phyloP scores from a whole-genome alignment of 192 early-diverging fungal genomes.

The Coemansia furcata region DNA sequence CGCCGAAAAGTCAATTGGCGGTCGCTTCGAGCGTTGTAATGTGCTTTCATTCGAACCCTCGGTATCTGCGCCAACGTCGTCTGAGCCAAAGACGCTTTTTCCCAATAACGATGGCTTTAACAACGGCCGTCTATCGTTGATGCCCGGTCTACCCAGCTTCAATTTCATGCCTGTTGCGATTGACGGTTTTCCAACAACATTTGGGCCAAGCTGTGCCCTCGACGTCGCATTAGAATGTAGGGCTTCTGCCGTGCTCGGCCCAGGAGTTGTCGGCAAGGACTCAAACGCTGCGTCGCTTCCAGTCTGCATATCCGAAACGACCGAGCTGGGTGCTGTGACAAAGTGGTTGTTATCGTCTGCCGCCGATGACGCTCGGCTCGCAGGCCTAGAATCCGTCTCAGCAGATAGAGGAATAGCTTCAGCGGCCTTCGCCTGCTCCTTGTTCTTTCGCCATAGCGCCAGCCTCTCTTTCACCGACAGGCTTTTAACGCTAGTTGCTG shows the following conservation, averaged over 20 bases:
- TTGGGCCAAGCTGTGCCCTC: background rate
- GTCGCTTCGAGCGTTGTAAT: background rate
- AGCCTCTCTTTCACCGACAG: constrained; percentile 77
- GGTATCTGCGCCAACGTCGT: constrained; percentile 10
- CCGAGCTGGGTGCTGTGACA: constrained; percentile 39
- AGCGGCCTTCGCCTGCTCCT: constrained; percentile 38
- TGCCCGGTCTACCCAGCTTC: constrained; percentile 26
- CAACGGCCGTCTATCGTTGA: constrained; percentile 45
- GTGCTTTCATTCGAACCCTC: background rate
- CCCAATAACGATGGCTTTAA: constrained; percentile 34
- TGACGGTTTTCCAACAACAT: background rate
- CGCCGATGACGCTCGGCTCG: constrained; percentile 15
- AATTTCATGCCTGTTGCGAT: background rate
- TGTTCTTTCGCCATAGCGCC: constrained; percentile 77
- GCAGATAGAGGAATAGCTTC: background rate
- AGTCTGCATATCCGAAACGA: constrained; percentile 9
- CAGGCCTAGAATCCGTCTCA: constrained; percentile 4
- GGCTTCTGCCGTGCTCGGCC: background rate
- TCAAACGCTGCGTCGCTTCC: constrained; percentile 16
- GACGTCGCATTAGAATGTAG: background rate
- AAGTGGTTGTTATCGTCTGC: constrained; percentile 30
- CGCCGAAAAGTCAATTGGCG: background rate
- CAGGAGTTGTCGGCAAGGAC: constrained; percentile 18
- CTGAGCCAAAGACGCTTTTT: constrained; percentile 32
- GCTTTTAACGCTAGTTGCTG: constrained; percentile 61